Evolutionary conservation across 768 basidiomycete species (phyloP).

Genomic region (Leucosporidium yakuticum): DNA sequence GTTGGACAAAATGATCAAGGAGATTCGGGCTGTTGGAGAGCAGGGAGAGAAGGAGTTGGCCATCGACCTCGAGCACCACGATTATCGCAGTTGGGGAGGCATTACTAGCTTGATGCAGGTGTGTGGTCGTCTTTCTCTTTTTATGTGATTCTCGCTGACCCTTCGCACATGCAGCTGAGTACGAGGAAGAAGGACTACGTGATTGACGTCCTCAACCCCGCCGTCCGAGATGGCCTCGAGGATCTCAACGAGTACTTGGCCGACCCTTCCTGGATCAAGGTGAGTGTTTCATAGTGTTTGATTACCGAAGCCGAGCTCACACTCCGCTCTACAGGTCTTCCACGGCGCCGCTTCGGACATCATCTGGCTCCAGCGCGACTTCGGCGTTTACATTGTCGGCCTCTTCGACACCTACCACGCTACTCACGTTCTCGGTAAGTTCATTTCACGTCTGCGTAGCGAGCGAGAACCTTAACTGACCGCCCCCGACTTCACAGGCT

Average conservation of each 20-base stretch:
- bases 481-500: conserved; percentile 50
- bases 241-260: conserved; percentile 71
- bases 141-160: not conserved
- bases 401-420: conserved; percentile 98
- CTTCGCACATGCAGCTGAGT: conserved; percentile 40
- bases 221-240: conserved; percentile 65
- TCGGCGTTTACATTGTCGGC: conserved; percentile 86
- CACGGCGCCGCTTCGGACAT: conserved; percentile 94
- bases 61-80: conserved; percentile 91
- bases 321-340: conserved; percentile 56
- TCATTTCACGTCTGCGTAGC: no score
- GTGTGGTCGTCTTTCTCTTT: conserved; percentile 43
- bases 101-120: conserved; percentile 92
- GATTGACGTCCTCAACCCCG: conserved; percentile 63
- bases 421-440: conserved; percentile 68
- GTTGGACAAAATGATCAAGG: conserved; percentile 60
- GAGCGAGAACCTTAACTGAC: not conserved
- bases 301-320: not conserved
- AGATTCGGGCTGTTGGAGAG: conserved; percentile 46
- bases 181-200: conserved; percentile 79
- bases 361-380: conserved; percentile 92
- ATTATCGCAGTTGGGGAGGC: conserved; percentile 72
- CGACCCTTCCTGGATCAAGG: conserved; percentile 78
- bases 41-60: conserved; percentile 61
- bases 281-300: conserved; percentile 39